Percentiles rank a stretch among this genome's conserved stretches.
Evolutionary conservation across 352 stramenopile genomes (phyloP).

Genomic region (Phytophthora ramorum): DNA sequence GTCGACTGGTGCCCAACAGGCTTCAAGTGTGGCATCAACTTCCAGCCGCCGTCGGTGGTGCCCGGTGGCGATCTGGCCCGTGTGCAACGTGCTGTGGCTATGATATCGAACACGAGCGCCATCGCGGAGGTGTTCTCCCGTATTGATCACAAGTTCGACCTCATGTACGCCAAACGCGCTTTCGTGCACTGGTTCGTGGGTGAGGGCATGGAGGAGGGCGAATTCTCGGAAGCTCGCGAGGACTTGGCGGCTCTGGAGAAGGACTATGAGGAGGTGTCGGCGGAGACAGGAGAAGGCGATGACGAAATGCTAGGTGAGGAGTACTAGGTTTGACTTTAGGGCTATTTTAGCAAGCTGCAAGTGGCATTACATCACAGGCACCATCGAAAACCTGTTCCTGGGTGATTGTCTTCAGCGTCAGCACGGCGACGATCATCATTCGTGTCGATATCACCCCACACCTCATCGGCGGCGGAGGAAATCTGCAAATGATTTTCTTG

Average conservation of each 20-base stretch:
- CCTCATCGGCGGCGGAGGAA: too few relatives aligned
- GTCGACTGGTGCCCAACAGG: constrained; percentile 98
- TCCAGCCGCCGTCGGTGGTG: constrained; percentile 96
- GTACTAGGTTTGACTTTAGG: not conserved
- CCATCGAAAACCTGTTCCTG: too few relatives aligned
- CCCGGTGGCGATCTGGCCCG: constrained; percentile 96
- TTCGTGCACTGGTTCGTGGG: constrained; percentile 99
- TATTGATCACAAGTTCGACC: constrained; percentile 99
- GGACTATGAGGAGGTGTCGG: constrained; percentile 2
- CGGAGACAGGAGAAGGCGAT: constrained; percentile 1
- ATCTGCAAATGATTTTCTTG: too few relatives aligned
- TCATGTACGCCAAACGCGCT: constrained; percentile 43
- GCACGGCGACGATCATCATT: too few relatives aligned
- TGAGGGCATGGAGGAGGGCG: constrained; percentile 99
- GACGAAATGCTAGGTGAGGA: constrained; percentile 6
- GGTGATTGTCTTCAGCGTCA: too few relatives aligned
- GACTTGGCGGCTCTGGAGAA: not conserved
- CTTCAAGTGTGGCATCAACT: constrained; percentile 99
- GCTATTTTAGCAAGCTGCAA: too few relatives aligned
- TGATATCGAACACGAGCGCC: constrained; percentile 99
- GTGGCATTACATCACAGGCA: too few relatives aligned
- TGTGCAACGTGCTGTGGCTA: constrained; percentile 97
- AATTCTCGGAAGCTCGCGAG: constrained; percentile 84
- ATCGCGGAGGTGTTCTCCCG: constrained; percentile 97
- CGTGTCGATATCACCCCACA: too few relatives aligned